A percentile compares a stretch with the other conserved stretches of the same genome.
Evolutionary conservation across 108 stramenopile genomes (phyloP).

Genomic region (Mediolabrus comicus): DNA sequence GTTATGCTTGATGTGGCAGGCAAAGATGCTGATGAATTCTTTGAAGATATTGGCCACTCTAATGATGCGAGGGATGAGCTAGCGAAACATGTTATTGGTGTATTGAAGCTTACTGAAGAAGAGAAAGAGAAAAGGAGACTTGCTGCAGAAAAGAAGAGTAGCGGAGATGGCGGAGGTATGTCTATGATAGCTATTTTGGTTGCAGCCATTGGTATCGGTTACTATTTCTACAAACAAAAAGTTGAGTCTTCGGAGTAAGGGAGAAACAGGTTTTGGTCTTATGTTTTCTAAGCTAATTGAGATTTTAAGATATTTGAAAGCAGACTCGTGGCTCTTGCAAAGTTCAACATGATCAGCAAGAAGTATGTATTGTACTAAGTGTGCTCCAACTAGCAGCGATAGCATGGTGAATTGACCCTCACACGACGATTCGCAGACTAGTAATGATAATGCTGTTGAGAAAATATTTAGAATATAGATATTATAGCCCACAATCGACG

Average conservation of each 20-base stretch:
- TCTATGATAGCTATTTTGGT: constrained; percentile 23
- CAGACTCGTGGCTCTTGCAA: no score
- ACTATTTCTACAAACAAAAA: constrained; percentile 22
- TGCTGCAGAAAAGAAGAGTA: constrained; percentile 51
- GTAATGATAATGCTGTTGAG: no score
- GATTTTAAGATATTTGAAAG: no score
- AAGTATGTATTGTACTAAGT: no score
- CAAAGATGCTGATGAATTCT: constrained; percentile 93
- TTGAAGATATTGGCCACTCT: constrained; percentile 98
- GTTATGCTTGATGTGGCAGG: constrained; percentile 92
- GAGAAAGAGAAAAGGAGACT: constrained; percentile 69
- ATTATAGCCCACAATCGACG: background rate
- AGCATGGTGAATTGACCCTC: no score
- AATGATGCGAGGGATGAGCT: constrained; percentile 89
- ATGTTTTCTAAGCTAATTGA: no score
- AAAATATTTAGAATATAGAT: no score
- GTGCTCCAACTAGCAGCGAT: no score
- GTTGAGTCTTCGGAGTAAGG: background rate
- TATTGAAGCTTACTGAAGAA: constrained; percentile 67
- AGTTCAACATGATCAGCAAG: no score
- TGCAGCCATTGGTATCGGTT: constrained; percentile 26
- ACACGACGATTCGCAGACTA: no score
- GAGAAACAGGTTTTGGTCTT: no score
- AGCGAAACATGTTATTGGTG: constrained; percentile 77
- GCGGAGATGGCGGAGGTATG: constrained; percentile 24